phyloP scores from a whole-genome alignment of 345 rosid species.

The Populus ilicifolia region DNA sequence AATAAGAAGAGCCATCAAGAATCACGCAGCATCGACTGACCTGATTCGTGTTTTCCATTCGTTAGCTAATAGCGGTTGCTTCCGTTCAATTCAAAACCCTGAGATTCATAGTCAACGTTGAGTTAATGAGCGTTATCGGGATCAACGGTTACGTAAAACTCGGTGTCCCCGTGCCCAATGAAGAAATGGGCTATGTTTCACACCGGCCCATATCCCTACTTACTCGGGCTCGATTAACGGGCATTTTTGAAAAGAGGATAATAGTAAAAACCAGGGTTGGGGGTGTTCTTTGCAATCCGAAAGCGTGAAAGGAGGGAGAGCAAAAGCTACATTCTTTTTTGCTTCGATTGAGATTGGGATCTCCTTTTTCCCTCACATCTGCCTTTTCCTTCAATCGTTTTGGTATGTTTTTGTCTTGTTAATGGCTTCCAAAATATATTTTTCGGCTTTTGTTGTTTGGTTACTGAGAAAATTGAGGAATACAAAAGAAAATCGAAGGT shows the following conservation, averaged over 20 bases:
- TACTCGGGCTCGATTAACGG: background rate
- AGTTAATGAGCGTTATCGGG: background rate
- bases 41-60: no score
- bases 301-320: background rate
- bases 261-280: conserved; percentile 4
- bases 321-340: background rate
- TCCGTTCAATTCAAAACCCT: background rate
- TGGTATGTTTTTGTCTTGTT: background rate
- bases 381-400: background rate
- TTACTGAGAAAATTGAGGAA: background rate
- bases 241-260: background rate
- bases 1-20: no score
- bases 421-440: background rate
- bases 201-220: background rate
- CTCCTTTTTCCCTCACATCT: background rate
- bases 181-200: background rate
- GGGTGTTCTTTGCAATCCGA: background rate
- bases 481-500: background rate
- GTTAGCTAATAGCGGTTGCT: no score
- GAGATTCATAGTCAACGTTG: background rate
- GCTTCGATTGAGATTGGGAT: background rate
- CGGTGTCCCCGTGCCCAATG: background rate
- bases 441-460: background rate
- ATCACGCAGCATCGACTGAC: no score
- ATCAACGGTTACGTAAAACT: background rate